Evolutionary conservation across 2,329 filamentous ascomycete species (phyloP), one percentile per base, ranked within the genome.

Genomic region (Fusarium cicatricum): DNA sequence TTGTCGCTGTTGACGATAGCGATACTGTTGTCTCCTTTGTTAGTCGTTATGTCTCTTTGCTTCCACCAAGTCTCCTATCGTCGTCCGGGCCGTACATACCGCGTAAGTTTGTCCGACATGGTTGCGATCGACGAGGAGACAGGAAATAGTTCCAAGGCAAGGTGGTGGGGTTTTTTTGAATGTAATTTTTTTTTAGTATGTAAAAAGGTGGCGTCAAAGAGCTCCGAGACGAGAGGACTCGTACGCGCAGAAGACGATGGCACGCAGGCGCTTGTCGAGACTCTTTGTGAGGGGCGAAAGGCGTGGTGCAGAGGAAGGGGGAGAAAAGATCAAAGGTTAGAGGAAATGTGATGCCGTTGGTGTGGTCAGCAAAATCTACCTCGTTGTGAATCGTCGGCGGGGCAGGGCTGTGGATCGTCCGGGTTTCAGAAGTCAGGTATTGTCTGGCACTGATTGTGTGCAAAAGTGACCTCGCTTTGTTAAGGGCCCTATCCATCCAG

Each of bases 1-100:
- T 99, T 98, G 89, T 99, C 95, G 76, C 86, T 90, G 80, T 94
- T 98, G 83, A 99, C 91, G 82, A 99, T 99, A 72, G 95, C 95
- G 81, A 99, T 93, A 90, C 95, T 96, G 73, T 45, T 51, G 23
- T 21, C 15, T 34, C 10, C 41, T 19, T 16, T n/a, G 65, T 75
- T 48, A 76, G 74, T 46, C 29, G 29, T 21, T 47, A 14, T 32
- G 16, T 40, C 32, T 23, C 37, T 42, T 17, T 17, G 26, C 8
- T 14, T 29, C 16, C 5, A 2, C 32, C 26, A 21, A 15, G 2
- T 37, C 11, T 9, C n/a, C 12, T 19, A 21, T 38, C 17, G 50
- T 23, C n/a, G 23, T 31, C 23, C 34, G 26, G 40, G 21, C n/a
- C 16, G 34, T 15, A 74, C 87, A 70, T 87, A 97, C 92, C 93